Evolutionary conservation across 2,329 filamentous ascomycete species (phyloP), one percentile per base, ranked within the genome.

Genomic region (Monosporascus sp.): DNA sequence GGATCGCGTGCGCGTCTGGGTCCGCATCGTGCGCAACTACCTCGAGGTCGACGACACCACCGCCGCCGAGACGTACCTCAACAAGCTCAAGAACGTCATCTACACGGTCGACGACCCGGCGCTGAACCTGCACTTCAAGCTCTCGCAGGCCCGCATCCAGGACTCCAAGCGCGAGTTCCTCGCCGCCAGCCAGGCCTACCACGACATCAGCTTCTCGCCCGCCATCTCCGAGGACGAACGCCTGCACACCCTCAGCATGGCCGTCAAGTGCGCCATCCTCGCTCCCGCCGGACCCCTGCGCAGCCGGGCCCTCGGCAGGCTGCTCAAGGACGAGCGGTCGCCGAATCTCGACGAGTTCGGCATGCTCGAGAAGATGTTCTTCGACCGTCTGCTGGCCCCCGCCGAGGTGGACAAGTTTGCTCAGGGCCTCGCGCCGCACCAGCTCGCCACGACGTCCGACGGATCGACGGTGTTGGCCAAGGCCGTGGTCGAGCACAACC

Each of bases 281-380:
- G 92, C 92, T 0, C 93, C 93, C 2, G 94, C 94, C 0, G 94
- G 94, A 0, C 94, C 94, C 0, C 79, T 86, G 64, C 85, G 94
- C 51, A 90, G 88, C 57, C 84, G 89, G 47, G 85, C 87, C 44
- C 80, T 99, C 18, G 90, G 85, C 5, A 85, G 88, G 50, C 76
- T 99, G 15, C 96, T 96, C 80, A 96, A 96, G 71, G 94, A 99
- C 70, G 94, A 97, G 60, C 83, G 94, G 31, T 81, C 89, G 0
- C 76, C 78, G 3, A 82, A 85, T 48, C 81, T 94, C 2, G 82
- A 87, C 35, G 90, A 97, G 72, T 93, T 88, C 66, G 78, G 84
- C 48, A 97, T 99, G 51, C 76, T 99, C 15, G 94, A 97, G 75
- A 97, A 97, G 77, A 97, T 99, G 83, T 96, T 96, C 70, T 79